Conservation (phyloP, 2,329 filamentous ascomycete species). For the Metarhizium album region DNA sequence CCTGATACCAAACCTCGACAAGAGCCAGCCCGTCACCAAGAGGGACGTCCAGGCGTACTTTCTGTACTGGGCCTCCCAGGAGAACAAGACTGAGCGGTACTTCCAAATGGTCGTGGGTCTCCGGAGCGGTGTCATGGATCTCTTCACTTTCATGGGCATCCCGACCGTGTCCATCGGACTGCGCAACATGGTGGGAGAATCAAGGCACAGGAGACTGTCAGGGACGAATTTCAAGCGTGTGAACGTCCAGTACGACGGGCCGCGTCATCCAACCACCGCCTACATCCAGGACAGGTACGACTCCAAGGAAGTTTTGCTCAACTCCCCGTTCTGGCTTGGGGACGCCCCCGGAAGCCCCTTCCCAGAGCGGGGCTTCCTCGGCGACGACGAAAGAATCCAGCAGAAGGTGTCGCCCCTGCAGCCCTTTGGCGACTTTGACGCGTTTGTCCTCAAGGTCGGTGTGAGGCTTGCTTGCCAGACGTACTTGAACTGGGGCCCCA, state of each 20-base stretch:
- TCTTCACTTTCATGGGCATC: neutral
- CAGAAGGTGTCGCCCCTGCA: neutral
- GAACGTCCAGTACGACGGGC: neutral
- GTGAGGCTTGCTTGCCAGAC: neutral
- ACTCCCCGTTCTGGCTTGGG: neutral
- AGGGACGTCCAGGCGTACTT: neutral
- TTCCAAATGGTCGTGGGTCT: neutral
- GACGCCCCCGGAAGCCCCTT: neutral
- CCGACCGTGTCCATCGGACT: neutral
- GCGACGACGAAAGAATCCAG: neutral
- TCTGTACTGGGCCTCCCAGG: neutral
- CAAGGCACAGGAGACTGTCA: neutral
- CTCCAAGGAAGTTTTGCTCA: neutral
- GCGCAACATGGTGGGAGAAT: neutral
- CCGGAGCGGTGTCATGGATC: neutral
- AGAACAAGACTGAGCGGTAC: neutral
- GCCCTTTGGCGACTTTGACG: neutral
- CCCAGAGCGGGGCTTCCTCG: too few relatives aligned
- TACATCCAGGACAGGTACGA: neutral
- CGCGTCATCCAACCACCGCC: neutral
- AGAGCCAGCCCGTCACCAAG: neutral
- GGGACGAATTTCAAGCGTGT: neutral
- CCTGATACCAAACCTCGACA: neutral
- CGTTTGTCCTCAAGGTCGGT: neutral
- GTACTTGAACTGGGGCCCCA: neutral